Evolutionary conservation across 129 eudicot species (phyloP).

Genomic region (Rutidosis leptorrhynchoides): DNA sequence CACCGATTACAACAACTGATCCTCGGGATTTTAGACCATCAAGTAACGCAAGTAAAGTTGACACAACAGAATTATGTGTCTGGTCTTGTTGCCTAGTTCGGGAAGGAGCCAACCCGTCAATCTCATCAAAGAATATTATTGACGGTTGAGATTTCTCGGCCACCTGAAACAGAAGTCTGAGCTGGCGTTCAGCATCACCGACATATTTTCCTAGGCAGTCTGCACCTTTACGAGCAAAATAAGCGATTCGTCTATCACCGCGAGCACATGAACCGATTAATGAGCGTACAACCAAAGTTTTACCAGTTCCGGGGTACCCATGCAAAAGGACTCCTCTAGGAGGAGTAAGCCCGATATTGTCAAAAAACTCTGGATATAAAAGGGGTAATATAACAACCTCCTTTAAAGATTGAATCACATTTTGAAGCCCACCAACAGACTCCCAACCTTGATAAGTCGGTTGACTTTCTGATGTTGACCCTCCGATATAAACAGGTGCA

Average conservation of each 20-base stretch:
- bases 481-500: slow-evolving; percentile 87
- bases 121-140: slow-evolving; percentile 92
- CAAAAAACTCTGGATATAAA: slow-evolving; percentile 77
- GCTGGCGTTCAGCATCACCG: slow-evolving; percentile 99
- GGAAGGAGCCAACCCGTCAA: slow-evolving; percentile 94
- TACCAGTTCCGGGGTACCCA: slow-evolving; percentile 99
- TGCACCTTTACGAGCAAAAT: slow-evolving; percentile 99
- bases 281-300: slow-evolving; percentile 89
- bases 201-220: slow-evolving; percentile 99
- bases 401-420: slow-evolving; percentile 82
- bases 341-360: slow-evolving; percentile 80
- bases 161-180: slow-evolving; percentile 90
- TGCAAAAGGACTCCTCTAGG: slow-evolving; percentile 97
- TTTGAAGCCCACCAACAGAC: slow-evolving; percentile 94
- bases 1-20: slow-evolving; percentile 95
- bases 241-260: slow-evolving; percentile 86
- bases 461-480: slow-evolving; percentile 51
- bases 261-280: slow-evolving; percentile 97
- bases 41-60: slow-evolving; percentile 87
- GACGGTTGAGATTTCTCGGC: slow-evolving; percentile 99
- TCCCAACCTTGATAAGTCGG: slow-evolving; percentile 87
- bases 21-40: slow-evolving; percentile 98
- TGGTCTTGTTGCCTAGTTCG: slow-evolving; percentile 97
- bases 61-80: slow-evolving; percentile 97
- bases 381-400: slow-evolving; percentile 97